Percentiles rank a stretch among this genome's conserved stretches.
These are phyloP conservation scores for Cajanus cajan DNA, from an alignment of 306 rosid genomes.

Conservation along the genomic window DNA sequence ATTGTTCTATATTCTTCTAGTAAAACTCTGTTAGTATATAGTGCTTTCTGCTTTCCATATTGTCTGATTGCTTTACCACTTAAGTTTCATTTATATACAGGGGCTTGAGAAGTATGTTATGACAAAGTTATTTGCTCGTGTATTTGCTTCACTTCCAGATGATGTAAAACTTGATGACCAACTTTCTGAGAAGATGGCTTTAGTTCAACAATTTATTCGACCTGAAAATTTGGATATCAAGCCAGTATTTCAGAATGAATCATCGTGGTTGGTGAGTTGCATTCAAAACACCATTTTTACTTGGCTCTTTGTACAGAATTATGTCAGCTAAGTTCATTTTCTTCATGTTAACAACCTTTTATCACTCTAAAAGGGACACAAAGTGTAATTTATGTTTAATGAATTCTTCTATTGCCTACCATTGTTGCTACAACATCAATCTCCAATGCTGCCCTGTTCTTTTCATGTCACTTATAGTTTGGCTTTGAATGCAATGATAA, in stretches of 20 bases:
- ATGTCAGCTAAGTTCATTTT: background rate
- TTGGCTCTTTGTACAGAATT: background rate
- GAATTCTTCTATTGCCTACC: conserved; percentile 16
- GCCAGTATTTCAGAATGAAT: conserved; percentile 81
- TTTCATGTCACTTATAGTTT: background rate
- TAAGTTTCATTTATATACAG: conserved; percentile 49
- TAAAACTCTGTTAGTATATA: background rate
- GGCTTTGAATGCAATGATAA: background rate
- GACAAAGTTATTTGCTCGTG: conserved; percentile 94
- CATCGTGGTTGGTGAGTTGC: conserved; percentile 97
- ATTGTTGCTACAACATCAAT: background rate
- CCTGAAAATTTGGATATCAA: conserved; percentile 94
- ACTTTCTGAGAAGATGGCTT: conserved; percentile 80
- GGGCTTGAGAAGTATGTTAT: conserved; percentile 99
- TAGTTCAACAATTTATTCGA: conserved; percentile 84
- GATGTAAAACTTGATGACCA: conserved; percentile 76
- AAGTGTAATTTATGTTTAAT: background rate
- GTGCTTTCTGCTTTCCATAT: conserved; percentile 30
- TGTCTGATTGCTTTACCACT: conserved; percentile 24
- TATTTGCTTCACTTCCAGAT: conserved; percentile 89
- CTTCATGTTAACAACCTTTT: background rate
- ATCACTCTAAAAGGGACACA: background rate
- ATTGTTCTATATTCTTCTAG: conserved; percentile 3
- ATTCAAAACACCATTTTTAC: background rate
- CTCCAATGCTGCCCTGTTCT: conserved; percentile 13